A percentile compares a stretch with the other conserved stretches of the same genome.
These are phyloP conservation scores for Emergomyces pasteurianus DNA, from an alignment of 2,329 filamentous ascomycete species.

Conservation along the genomic window DNA sequence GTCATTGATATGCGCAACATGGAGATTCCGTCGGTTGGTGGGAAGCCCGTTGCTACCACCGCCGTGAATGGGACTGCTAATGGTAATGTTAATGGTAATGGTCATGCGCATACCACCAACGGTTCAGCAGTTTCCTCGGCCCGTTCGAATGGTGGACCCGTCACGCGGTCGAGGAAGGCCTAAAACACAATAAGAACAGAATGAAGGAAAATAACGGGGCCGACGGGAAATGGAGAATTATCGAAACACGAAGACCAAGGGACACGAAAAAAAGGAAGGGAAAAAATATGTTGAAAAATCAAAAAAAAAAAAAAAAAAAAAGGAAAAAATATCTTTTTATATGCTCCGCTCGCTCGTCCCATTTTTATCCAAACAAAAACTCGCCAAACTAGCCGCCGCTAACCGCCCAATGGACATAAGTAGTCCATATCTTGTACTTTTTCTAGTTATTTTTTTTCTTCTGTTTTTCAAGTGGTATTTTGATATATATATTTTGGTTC, in stretches of 20 bases:
- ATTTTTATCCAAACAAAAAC: too few relatives aligned
- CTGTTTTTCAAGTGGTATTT: neutral
- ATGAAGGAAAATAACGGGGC: neutral
- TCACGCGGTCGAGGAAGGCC: conserved; percentile 37
- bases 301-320: neutral
- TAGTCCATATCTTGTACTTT: neutral
- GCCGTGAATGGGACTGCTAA: conserved; percentile 4
- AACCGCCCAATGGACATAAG: neutral
- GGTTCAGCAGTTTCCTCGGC: conserved; percentile 22
- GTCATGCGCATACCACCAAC: conserved; percentile 4
- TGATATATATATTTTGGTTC: neutral
- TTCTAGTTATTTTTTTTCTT: neutral
- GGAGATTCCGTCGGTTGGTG: conserved; percentile 40
- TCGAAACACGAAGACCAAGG: neutral
- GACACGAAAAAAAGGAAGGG: neutral
- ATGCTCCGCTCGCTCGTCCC: neutral
- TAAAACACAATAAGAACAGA: conserved; percentile 18
- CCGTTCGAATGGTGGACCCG: conserved; percentile 32
- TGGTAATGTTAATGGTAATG: conserved; percentile 2
- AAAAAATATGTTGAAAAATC: too few relatives aligned
- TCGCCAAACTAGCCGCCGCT: neutral
- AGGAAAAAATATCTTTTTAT: too few relatives aligned
- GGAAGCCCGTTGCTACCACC: conserved; percentile 19
- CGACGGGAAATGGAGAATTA: neutral
- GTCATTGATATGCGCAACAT: conserved; percentile 73